Conservation (phyloP, 176 grass and related monocot species). For the Sorghum bicolor region Sorghum_bicolor_NCBIv3 NC_012879.2:5818501-5819000, state of each 20-base stretch:
- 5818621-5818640: neutral
- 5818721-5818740: neutral
- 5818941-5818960: slow-evolving; percentile 77
- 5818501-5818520: slow-evolving; percentile 41
- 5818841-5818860: neutral
- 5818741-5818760: neutral
- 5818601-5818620: neutral
- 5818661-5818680: neutral
- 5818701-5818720: neutral
- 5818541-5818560: slow-evolving; percentile 72
- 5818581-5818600: slow-evolving; percentile 62
- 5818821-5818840: neutral
- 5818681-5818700: neutral
- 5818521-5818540: slow-evolving; percentile 63
- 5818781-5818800: neutral
- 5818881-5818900: neutral
- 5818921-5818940: slow-evolving; percentile 43
- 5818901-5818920: neutral
- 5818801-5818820: neutral
- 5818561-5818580: slow-evolving; percentile 76
- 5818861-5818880: neutral
- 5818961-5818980: slow-evolving; percentile 61
- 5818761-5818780: neutral
- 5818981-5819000: slow-evolving; percentile 76
- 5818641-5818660: neutral